Percentiles rank a stretch among this genome's conserved stretches.
These are phyloP conservation scores for Eragrostis curvula DNA, from an alignment of 176 grass and related monocot genomes.

Conservation along the genomic window DNA sequence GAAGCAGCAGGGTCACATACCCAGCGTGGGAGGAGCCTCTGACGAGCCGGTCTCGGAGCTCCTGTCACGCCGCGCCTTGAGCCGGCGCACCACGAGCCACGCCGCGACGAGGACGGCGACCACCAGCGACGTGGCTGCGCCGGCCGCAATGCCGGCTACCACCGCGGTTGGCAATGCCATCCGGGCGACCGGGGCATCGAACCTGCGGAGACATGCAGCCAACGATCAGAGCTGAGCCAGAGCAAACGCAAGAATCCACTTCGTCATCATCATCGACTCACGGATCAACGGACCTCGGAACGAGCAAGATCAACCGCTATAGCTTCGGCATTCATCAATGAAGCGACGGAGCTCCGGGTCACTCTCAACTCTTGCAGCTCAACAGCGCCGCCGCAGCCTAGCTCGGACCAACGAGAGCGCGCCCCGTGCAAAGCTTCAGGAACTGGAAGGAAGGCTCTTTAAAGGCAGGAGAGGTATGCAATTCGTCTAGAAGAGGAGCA, in stretches of 20 bases:
- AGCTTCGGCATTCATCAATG: constrained; percentile 64
- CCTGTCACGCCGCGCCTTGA: constrained; percentile 46
- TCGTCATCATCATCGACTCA: neutral
- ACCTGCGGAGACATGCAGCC: constrained; percentile 27
- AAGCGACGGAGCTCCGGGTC: constrained; percentile 24
- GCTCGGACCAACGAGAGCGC: neutral
- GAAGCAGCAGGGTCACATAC: constrained; percentile 36
- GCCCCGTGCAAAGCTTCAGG: neutral
- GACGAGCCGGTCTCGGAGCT: constrained; percentile 87
- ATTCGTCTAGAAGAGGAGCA: constrained; percentile 12
- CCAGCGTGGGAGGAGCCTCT: constrained; percentile 67
- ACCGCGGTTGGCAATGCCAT: constrained; percentile 69
- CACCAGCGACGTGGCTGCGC: constrained; percentile 45
- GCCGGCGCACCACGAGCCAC: constrained; percentile 44
- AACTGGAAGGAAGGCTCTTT: constrained; percentile 29
- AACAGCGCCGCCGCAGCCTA: neutral
- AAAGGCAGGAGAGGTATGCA: constrained; percentile 27
- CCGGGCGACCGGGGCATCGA: constrained; percentile 75
- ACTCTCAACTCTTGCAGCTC: constrained; percentile 1
- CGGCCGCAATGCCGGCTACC: constrained; percentile 66
- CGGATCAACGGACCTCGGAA: constrained; percentile 35
- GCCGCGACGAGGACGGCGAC: constrained; percentile 32
- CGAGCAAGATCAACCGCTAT: constrained; percentile 37
- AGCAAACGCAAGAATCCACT: neutral
- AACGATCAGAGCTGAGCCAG: neutral